Base-by-base conservation (phyloP, 306 rosid species). In the Trifolium fragiferum region DNA sequence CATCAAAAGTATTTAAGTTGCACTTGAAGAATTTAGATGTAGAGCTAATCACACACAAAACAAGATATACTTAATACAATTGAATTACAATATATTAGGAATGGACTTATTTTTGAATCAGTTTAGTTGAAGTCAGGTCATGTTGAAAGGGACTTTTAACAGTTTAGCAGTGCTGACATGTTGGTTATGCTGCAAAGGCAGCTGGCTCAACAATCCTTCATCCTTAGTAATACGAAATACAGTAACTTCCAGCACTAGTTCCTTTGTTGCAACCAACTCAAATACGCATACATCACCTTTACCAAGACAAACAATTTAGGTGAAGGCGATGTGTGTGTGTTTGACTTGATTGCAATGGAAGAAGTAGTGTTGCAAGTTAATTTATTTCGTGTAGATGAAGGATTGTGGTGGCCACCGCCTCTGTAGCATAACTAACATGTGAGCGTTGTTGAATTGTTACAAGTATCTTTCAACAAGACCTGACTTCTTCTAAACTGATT, bases 301-400 rank as follows among this genome's bases (percentile, higher is more conserved):
- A 16, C 90, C 96, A 23, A 23, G 25, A 23, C 2, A 23, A 94
- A 92, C 79, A 87, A 88, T 82, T 76, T 92, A 81, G 97, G 91
- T n/a, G 99, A 94, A 86, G 99, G 99, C 4, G 99, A 94, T 33
- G 99, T 94, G 25, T 94, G 99, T 71, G 92, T 94, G 70, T 94
- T 94, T 46, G 99, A 94, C 84, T 74, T 90, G 72, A 86, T 94
- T 57, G 82, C 68, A 71, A 41, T 64, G 61, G 86, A 83, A 73
- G 99, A 94, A 1, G 77, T 92, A 21, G 96, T 88, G 82, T 92
- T 94, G 76, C 84, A 92, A 78, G 96, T 94, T 79, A 92, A 88
- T 12, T 5, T 84, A 8, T 94, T 90, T 80, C 95, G 87, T 6
- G 88, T 92, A 68, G 92, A 87, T 40, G 86, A 72, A 10, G 92